Evolutionary conservation across 208 protist species (phyloP).

Genomic region (Lotmaria passim): DNA sequence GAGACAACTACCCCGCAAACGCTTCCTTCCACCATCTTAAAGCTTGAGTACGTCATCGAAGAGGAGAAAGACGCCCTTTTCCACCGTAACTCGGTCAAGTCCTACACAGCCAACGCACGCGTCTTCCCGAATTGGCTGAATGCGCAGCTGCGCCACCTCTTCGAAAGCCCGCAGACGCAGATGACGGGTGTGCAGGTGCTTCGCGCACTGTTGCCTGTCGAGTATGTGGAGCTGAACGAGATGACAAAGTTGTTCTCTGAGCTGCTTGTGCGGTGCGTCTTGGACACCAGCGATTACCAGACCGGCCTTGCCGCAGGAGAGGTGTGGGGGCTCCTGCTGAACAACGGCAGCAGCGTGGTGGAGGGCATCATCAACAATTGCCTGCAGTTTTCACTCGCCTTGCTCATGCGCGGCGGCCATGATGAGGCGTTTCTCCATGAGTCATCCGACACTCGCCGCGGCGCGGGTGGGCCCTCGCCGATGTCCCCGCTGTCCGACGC

Average conservation of each 20-base stretch:
- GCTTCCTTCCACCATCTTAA: slow-evolving; percentile 75
- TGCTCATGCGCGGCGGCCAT: slow-evolving; percentile 49
- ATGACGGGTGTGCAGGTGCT: slow-evolving; percentile 71
- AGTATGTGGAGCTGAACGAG: slow-evolving; percentile 83
- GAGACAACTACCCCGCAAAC: slow-evolving; percentile 41
- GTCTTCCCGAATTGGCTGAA: slow-evolving; percentile 77
- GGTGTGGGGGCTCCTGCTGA: slow-evolving; percentile 82
- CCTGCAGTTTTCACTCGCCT: slow-evolving; percentile 57
- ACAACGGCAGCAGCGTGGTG: slow-evolving; percentile 73
- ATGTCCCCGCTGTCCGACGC: slow-evolving; percentile 6
- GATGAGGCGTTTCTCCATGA: slow-evolving; percentile 46
- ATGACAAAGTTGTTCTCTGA: slow-evolving; percentile 76
- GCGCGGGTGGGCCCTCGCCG: background rate
- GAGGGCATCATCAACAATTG: slow-evolving; percentile 74
- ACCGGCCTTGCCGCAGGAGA: slow-evolving; percentile 61
- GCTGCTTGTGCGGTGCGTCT: slow-evolving; percentile 64
- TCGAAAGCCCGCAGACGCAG: slow-evolving; percentile 63
- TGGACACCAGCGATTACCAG: slow-evolving; percentile 48
- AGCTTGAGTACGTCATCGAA: slow-evolving; percentile 86
- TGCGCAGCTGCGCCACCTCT: slow-evolving; percentile 71
- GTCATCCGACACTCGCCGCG: background rate
- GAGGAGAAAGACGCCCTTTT: slow-evolving; percentile 87
- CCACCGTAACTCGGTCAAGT: slow-evolving; percentile 64
- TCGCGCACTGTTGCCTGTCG: slow-evolving; percentile 67
- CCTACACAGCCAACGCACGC: slow-evolving; percentile 47